A percentile compares a stretch with the other conserved stretches of the same genome.
Evolutionary conservation across 2,329 filamentous ascomycete species (phyloP).

Genomic region (Pseudogymnoascus sp.): DNA sequence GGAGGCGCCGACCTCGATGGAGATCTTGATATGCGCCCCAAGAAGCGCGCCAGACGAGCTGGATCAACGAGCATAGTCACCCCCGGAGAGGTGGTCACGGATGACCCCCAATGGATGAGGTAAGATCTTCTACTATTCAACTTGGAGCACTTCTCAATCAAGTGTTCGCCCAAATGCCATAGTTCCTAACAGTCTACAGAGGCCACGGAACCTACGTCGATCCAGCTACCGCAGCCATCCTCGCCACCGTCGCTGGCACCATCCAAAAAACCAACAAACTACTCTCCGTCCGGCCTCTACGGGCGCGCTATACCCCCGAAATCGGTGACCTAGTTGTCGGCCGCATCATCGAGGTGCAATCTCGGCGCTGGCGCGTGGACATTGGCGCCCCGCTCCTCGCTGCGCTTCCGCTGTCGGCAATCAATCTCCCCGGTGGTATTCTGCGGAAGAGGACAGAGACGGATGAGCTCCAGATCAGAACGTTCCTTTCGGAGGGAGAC

Average conservation of each 20-base stretch:
- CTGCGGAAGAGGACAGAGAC: conserved; percentile 85
- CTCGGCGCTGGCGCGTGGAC: conserved; percentile 88
- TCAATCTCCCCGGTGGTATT: conserved; percentile 92
- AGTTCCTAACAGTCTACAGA: conserved; percentile 35
- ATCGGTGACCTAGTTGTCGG: conserved; percentile 95
- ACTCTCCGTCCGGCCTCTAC: conserved; percentile 80
- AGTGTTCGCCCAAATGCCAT: neutral
- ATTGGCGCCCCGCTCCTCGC: conserved; percentile 82
- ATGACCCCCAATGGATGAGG: conserved; percentile 96
- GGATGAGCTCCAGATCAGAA: conserved; percentile 92
- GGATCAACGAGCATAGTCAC: conserved; percentile 58
- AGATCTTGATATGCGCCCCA: conserved; percentile 35
- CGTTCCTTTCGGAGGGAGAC: conserved; percentile 95
- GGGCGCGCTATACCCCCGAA: conserved; percentile 88
- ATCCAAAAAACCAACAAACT: conserved; percentile 94
- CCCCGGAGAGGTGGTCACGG: conserved; percentile 79
- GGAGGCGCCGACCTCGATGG: conserved; percentile 27
- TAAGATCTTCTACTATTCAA: conserved; percentile 23
- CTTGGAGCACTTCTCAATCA: neutral
- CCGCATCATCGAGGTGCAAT: conserved; percentile 89
- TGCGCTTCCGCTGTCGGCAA: conserved; percentile 73
- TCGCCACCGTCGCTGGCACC: conserved; percentile 83
- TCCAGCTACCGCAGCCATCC: conserved; percentile 57
- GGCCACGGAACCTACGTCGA: conserved; percentile 87
- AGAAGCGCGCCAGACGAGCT: conserved; percentile 32